Percentiles rank a stretch among this genome's conserved stretches.
These are phyloP conservation scores for Beauveria pseudobassiana DNA, from an alignment of 2,329 filamentous ascomycete species.

Conservation along the genomic window DNA sequence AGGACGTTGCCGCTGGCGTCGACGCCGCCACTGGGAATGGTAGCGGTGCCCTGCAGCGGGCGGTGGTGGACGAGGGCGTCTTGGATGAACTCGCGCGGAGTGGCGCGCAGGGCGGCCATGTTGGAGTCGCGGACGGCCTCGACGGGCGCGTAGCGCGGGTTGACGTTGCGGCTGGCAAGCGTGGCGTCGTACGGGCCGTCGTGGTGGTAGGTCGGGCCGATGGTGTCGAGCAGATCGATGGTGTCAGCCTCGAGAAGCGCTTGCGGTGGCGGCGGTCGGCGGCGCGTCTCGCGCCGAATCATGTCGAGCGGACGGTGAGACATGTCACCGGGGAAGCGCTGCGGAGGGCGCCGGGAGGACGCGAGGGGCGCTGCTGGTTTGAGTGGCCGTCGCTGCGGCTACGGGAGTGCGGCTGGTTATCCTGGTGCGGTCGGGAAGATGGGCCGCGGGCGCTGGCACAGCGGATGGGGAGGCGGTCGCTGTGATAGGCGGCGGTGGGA, in stretches of 20 bases:
- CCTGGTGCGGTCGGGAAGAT: neutral
- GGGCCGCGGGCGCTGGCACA: slow-evolving; percentile 15
- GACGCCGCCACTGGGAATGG: slow-evolving; percentile 62
- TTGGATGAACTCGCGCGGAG: slow-evolving; percentile 66
- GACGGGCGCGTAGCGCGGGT: slow-evolving; percentile 58
- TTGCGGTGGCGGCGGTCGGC: slow-evolving; percentile 62
- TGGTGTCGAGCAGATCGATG: slow-evolving; percentile 74
- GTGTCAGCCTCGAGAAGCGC: slow-evolving; percentile 60
- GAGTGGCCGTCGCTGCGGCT: slow-evolving; percentile 9
- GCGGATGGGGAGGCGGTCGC: slow-evolving; percentile 22
- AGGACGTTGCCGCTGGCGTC: slow-evolving; percentile 65
- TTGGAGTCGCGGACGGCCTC: slow-evolving; percentile 70
- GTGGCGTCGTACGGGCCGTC: slow-evolving; percentile 86
- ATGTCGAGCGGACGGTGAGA: slow-evolving; percentile 60
- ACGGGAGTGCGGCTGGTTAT: neutral
- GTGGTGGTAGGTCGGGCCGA: slow-evolving; percentile 69
- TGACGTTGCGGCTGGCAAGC: slow-evolving; percentile 62
- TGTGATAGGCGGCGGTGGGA: slow-evolving; percentile 17
- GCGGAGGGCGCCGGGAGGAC: neutral
- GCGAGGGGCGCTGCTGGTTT: neutral
- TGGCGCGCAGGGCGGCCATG: slow-evolving; percentile 69
- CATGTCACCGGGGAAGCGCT: slow-evolving; percentile 52
- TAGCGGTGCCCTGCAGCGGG: slow-evolving; percentile 73
- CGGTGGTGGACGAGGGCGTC: slow-evolving; percentile 67
- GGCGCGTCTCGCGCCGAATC: slow-evolving; percentile 50